Evolutionary conservation across 192 early-diverging fungal genomes (phyloP), one percentile per base, ranked within the genome.

Genomic region (Coemansia sp.): DNA sequence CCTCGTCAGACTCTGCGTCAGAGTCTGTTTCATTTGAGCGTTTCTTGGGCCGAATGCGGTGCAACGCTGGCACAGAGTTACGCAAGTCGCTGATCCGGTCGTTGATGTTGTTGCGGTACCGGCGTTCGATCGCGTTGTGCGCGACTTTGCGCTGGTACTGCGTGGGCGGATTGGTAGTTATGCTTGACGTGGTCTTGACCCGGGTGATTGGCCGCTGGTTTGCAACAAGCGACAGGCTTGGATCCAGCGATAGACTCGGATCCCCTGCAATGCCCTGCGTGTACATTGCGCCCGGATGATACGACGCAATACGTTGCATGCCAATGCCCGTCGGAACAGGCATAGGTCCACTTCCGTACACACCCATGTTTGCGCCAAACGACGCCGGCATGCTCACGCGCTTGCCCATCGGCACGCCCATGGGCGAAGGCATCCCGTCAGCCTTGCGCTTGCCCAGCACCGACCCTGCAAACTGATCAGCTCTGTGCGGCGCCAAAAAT

Each of bases 31-130:
- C 84, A 46, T 81, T 20, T 23, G 67, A n/a, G 28, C 51, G 56
- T 55, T 44, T 64, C 65, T 82, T 66, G 49, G 71, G 52, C 26
- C 83, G 70, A 44, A 72, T 46, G 64, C 71, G 59, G 63, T 83
- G 70, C 71, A 98, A 80, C 1, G 93, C 92, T 2, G 95, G 95
- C 12, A 98, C 92, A 0, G 89, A 87, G 58, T 87, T 85, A 57
- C 89, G 90, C 11, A 98, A 83, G 42, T 96, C 93, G 38, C 86
- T 79, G 44, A 98, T 96, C 20, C 95, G 86, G 64, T 96, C 92
- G 82, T 98, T 98, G 70, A 98, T 94, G 83, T 98, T 98, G 78
- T 95, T 96, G 57, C 95, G 86, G 74, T 98, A 98, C 47, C 91
- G 85, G 25, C 90, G 86, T 72, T 98, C 95, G 28, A 98, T 95